Conservation (phyloP, 2,329 filamentous ascomycete species). For the Pseudonectria foliicola region DNA sequence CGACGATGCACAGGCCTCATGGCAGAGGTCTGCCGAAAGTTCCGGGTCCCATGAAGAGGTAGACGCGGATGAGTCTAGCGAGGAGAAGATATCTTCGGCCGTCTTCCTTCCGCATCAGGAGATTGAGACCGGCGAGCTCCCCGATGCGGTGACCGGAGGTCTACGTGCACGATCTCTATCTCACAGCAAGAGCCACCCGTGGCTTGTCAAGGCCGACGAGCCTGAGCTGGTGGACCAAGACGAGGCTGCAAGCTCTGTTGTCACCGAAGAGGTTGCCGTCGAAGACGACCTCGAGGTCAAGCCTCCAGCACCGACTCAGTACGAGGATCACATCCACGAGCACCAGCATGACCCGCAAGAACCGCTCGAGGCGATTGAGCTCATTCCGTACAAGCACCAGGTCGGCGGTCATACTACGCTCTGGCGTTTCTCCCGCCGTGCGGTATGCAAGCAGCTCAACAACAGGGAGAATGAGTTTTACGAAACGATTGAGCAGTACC, state of each 20-base stretch:
- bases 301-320: constrained; percentile 33
- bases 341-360: constrained; percentile 44
- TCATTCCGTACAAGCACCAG: constrained; percentile 96
- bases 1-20: constrained; percentile 15
- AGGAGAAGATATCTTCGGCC: constrained; percentile 82
- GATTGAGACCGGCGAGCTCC: constrained; percentile 26
- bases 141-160: constrained; percentile 34
- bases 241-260: too few species aligned
- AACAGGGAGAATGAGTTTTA: constrained; percentile 99
- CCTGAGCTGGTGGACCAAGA: constrained; percentile 21
- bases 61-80: constrained; percentile 54
- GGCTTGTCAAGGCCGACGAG: constrained; percentile 54
- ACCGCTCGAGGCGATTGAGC: constrained; percentile 83
- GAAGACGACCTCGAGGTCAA: constrained; percentile 37
- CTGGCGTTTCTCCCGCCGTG: constrained; percentile 89
- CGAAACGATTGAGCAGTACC: constrained; percentile 85
- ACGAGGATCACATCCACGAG: constrained; percentile 44
- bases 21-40: constrained; percentile 32
- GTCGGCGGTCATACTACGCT: constrained; percentile 95
- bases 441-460: constrained; percentile 96
- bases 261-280: constrained; percentile 31
- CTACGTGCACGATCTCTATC: constrained; percentile 39
- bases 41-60: constrained; percentile 33
- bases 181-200: constrained; percentile 37
- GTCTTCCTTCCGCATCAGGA: constrained; percentile 73